A percentile compares a stretch with the other conserved stretches of the same genome.
Conservation (phyloP, 208 protist species). For the Leishmania aethiopica region DNA sequence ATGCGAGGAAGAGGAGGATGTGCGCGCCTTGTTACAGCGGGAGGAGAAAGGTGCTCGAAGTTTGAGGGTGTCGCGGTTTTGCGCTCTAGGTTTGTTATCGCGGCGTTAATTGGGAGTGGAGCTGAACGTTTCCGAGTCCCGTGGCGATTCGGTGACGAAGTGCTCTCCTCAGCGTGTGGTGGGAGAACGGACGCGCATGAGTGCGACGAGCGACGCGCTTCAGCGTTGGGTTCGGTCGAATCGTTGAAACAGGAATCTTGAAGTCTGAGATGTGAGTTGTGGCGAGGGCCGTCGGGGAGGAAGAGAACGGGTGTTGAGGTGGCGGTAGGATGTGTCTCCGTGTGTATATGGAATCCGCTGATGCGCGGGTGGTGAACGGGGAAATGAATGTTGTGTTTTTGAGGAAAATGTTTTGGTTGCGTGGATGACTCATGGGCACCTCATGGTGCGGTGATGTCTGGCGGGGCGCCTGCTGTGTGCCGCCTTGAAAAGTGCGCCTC, state of each 20-base stretch:
- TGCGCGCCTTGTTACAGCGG: constrained; percentile 24
- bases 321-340: too few relatives aligned
- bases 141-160: background rate
- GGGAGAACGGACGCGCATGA: background rate
- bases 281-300: too few relatives aligned
- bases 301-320: too few relatives aligned
- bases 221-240: constrained; percentile 23
- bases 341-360: too few relatives aligned
- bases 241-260: background rate
- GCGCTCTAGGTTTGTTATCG: background rate
- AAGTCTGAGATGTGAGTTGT: too few relatives aligned
- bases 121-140: background rate
- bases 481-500: background rate
- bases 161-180: background rate
- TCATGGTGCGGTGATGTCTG: too few relatives aligned
- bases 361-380: too few relatives aligned
- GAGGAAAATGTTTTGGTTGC: too few relatives aligned
- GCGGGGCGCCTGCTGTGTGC: background rate
- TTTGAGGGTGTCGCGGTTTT: background rate
- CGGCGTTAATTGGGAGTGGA: rapidly evolving
- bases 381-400: too few relatives aligned
- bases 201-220: background rate
- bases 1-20: constrained; percentile 44
- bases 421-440: too few relatives aligned
- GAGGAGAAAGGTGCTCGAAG: constrained; percentile 7